phyloP scores from a whole-genome alignment of 73 alveolate genomes.

The Blepharisma stoltei region DNA sequence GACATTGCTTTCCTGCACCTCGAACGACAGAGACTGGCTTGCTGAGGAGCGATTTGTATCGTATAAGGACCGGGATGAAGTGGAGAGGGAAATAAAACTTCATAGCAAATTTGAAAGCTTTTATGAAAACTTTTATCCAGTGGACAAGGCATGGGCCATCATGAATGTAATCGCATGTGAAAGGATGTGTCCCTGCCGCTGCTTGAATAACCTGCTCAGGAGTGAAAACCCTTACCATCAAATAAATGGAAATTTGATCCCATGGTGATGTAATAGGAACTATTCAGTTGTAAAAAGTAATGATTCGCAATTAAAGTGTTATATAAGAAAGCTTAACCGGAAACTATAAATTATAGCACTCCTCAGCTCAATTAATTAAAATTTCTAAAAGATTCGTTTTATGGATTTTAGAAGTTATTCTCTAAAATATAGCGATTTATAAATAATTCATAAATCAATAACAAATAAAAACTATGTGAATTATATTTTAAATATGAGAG shows the following conservation, averaged over 20 bases:
- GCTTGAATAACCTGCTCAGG: background rate
- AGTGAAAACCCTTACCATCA: background rate
- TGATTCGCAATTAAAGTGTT: too few species aligned
- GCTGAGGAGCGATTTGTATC: background rate
- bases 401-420: too few species aligned
- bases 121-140: background rate
- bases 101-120: background rate
- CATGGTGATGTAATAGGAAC: too few species aligned
- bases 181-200: background rate
- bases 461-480: too few species aligned
- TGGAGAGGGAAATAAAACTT: constrained; percentile 17
- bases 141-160: background rate
- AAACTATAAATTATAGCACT: too few species aligned
- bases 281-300: too few species aligned
- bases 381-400: too few species aligned
- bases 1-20: background rate
- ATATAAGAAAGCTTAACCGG: too few species aligned
- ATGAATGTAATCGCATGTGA: background rate
- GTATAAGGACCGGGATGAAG: background rate
- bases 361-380: too few species aligned
- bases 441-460: too few species aligned
- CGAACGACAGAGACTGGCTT: background rate
- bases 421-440: too few species aligned
- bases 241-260: too few species aligned
- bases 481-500: background rate